These are phyloP conservation scores for Hordeum marinum DNA, from an alignment of 176 grass and related monocot genomes.

Conservation along the genomic window DNA sequence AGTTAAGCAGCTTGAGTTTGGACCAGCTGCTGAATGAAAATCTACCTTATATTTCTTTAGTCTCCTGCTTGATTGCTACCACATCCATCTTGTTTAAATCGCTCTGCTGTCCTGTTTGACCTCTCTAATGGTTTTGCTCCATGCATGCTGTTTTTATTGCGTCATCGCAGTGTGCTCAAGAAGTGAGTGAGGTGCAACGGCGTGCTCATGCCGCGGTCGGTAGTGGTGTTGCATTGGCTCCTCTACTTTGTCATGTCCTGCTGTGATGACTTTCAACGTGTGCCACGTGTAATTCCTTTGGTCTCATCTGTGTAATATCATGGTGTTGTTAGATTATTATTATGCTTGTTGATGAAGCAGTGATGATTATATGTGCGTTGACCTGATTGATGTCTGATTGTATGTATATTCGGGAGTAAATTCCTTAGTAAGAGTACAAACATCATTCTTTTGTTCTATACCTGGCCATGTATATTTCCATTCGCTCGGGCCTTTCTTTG, in stretches of 20 bases:
- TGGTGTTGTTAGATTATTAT: slow-evolving; percentile 11
- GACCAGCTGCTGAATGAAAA: background rate
- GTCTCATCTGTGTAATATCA: slow-evolving; percentile 10
- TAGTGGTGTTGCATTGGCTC: background rate
- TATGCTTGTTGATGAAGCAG: background rate
- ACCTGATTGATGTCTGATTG: background rate
- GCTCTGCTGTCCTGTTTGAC: background rate
- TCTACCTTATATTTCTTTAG: background rate
- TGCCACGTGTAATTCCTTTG: background rate
- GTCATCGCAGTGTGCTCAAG: slow-evolving; percentile 59
- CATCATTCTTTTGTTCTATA: slow-evolving; percentile 1
- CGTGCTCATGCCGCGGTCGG: background rate
- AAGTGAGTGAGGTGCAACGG: slow-evolving; percentile 40
- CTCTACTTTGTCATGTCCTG: background rate
- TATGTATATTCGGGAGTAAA: slow-evolving; percentile 41
- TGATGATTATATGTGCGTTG: background rate
- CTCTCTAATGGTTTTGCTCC: background rate
- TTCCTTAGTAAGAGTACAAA: slow-evolving; percentile 8
- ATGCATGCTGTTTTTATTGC: background rate
- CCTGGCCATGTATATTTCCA: slow-evolving; percentile 18
- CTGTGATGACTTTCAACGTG: background rate
- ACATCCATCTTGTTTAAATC: background rate
- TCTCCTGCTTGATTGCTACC: background rate
- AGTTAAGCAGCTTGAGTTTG: background rate
- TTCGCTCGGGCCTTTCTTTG: background rate